Evolutionary conservation across 768 basidiomycete species (phyloP), one percentile per base, ranked within the genome.

Genomic region (Erythrobasidium yunnanense): DNA sequence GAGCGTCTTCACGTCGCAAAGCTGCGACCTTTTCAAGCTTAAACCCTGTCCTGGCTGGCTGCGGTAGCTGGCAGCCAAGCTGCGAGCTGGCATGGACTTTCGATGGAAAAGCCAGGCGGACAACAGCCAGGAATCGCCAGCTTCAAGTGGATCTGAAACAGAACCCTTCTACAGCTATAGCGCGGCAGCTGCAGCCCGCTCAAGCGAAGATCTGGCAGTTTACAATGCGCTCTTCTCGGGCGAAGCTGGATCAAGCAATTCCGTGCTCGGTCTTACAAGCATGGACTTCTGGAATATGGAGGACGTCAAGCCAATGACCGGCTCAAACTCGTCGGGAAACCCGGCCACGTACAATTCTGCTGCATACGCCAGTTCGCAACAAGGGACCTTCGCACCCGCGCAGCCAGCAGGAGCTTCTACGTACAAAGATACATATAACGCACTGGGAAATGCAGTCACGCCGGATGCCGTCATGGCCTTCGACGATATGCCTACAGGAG

Each of bases 211-310:
- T 23, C 22, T 34, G 33, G 35, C 25, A 29, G 54, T 34, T 34
- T 35, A 55, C 30, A 55, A 35, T 34, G 30, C 30, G 27, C 15
- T 55, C n/a, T 34, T 55, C 33, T 6, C 30, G 23, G 23, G 33
- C 27, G 54, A 55, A 34, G 33, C 18, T 7, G 30, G 32, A 15
- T 29, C 54, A 42, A 42, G 11, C 11, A n/a, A 42, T n/a, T 42
- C 49, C 17, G 23, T 51, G 22, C 49, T 23, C 22, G 49, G 49
- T 8, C 49, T 51, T 15, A 51, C 49, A 8, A 51, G 49, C 27
- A 38, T 58, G 34, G 56, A 58, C 35, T 58, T 58, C 56, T 58
- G 56, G 56, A 58, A 22, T 23, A 58, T 30, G 25, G 56, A 58
- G 18, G 35, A 38, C 35, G 45, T 38, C 56, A 58, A 58, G 33